Percentiles rank a stretch among this genome's conserved stretches.
These are phyloP conservation scores for Boeremia lycopersici DNA, from an alignment of 2,329 filamentous ascomycete genomes.

Conservation along the genomic window DNA sequence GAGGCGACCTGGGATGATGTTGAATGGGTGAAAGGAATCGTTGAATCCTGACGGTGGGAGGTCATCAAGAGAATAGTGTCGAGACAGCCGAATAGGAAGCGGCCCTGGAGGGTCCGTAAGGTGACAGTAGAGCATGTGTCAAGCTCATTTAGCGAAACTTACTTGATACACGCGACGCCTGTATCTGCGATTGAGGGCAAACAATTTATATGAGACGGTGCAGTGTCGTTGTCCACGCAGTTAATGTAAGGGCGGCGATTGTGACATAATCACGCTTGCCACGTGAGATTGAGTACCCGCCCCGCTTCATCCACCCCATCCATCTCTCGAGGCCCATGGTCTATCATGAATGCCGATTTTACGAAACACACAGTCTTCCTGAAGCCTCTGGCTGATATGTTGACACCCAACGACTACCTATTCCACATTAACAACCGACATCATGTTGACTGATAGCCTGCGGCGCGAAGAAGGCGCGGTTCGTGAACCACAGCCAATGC, in stretches of 20 bases:
- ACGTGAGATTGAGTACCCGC: constrained; percentile 33
- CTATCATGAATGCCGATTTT: constrained; percentile 13
- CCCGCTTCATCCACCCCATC: constrained; percentile 30
- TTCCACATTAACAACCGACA: constrained; percentile 16
- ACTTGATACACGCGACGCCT: too few relatives aligned
- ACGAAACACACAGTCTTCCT: constrained; percentile 13
- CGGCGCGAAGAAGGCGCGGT: constrained; percentile 29
- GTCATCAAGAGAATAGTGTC: not conserved
- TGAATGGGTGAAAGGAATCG: constrained; percentile 56
- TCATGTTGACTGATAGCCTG: constrained; percentile 31
- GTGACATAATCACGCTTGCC: constrained; percentile 19
- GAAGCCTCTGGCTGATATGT: constrained; percentile 32
- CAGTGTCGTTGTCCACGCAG: not conserved
- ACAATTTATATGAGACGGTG: too few relatives aligned
- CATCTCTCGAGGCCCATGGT: constrained; percentile 7
- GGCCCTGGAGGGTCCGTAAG: not conserved
- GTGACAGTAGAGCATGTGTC: too few relatives aligned
- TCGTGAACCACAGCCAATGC: constrained; percentile 21
- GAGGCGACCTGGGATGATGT: constrained; percentile 61
- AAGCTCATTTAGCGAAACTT: too few relatives aligned
- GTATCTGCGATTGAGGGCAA: too few relatives aligned
- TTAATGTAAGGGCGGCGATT: constrained; percentile 1
- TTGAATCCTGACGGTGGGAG: constrained; percentile 24
- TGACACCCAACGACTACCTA: constrained; percentile 16
- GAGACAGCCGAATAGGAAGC: not conserved